Evolutionary conservation across 148 eudicot genomes (phyloP).

Genomic region (Suaeda aralocaspica): DNA sequence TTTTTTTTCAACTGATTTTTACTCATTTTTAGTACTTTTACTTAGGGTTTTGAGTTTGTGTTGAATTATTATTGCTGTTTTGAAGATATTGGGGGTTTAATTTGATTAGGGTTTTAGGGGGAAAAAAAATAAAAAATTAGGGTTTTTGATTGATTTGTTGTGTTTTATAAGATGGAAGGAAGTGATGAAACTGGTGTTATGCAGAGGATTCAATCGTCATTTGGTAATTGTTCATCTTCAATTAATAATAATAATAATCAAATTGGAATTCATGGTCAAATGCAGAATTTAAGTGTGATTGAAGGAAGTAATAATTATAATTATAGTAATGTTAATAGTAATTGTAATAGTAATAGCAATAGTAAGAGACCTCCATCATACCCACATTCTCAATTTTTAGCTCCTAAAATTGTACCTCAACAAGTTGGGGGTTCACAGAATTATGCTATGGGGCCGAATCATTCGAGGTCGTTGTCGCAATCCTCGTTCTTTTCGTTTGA

Average conservation of each 20-base stretch:
- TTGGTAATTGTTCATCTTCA: slow-evolving; percentile 35
- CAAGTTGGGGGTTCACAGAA: slow-evolving; percentile 26
- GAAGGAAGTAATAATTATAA: background rate
- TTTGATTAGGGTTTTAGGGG: background rate
- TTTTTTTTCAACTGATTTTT: background rate
- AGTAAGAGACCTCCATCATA: slow-evolving; percentile 32
- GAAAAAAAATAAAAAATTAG: no score
- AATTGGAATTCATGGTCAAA: slow-evolving; percentile 21
- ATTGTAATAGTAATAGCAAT: background rate
- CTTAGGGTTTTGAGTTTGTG: slow-evolving; percentile 9
- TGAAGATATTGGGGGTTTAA: background rate
- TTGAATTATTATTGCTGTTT: background rate
- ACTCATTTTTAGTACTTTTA: no score
- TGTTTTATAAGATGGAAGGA: slow-evolving; percentile 23
- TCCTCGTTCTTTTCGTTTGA: slow-evolving; percentile 38
- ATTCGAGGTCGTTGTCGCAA: slow-evolving; percentile 40
- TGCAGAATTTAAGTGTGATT: slow-evolving; percentile 30
- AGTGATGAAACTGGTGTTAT: slow-evolving; percentile 35
- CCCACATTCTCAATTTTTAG: slow-evolving; percentile 20
- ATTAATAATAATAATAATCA: slow-evolving; percentile 17
- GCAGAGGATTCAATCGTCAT: slow-evolving; percentile 28
- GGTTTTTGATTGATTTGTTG: slow-evolving; percentile 1
- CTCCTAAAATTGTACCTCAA: slow-evolving; percentile 13
- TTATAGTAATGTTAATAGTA: background rate
- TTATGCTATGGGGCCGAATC: slow-evolving; percentile 13